Evolutionary conservation across 257 asterid species (phyloP).

Genomic region (Primulina huaijiensis): DNA sequence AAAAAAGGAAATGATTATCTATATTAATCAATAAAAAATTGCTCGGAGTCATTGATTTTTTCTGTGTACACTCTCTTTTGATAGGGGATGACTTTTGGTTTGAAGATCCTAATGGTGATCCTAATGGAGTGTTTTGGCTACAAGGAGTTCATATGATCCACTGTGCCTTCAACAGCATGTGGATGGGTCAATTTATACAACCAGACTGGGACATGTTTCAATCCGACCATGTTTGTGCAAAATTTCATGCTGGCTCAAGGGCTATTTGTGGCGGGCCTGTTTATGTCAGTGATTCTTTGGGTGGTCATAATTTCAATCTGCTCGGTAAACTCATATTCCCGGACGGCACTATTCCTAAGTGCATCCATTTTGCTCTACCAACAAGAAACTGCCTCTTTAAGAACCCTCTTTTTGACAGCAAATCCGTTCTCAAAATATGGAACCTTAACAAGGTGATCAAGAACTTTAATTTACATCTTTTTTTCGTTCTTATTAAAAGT

Average conservation of each 20-base stretch:
- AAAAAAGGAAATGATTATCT: conserved; percentile 1
- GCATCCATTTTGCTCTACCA: conserved; percentile 69
- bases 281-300: conserved; percentile 70
- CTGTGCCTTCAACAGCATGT: conserved; percentile 78
- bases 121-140: conserved; percentile 77
- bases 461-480: too few relatives aligned
- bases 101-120: conserved; percentile 80
- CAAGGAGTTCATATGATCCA: conserved; percentile 92
- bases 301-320: conserved; percentile 70
- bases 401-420: conserved; percentile 71
- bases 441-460: conserved; percentile 62
- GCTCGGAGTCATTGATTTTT: too few relatives aligned
- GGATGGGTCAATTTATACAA: conserved; percentile 82
- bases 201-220: conserved; percentile 94
- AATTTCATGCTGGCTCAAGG: conserved; percentile 74
- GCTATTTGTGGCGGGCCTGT: conserved; percentile 82
- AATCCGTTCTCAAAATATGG: conserved; percentile 70
- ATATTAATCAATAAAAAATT: not conserved
- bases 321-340: conserved; percentile 51
- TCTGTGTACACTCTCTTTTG: not conserved
- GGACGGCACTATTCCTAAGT: conserved; percentile 66
- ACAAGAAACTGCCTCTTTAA: conserved; percentile 76
- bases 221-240: conserved; percentile 64
- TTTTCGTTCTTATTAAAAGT: not conserved
- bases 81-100: conserved; percentile 84